Evolutionary conservation across 2,329 filamentous ascomycete species (phyloP).

Genomic region (Ophiostoma australiae): DNA sequence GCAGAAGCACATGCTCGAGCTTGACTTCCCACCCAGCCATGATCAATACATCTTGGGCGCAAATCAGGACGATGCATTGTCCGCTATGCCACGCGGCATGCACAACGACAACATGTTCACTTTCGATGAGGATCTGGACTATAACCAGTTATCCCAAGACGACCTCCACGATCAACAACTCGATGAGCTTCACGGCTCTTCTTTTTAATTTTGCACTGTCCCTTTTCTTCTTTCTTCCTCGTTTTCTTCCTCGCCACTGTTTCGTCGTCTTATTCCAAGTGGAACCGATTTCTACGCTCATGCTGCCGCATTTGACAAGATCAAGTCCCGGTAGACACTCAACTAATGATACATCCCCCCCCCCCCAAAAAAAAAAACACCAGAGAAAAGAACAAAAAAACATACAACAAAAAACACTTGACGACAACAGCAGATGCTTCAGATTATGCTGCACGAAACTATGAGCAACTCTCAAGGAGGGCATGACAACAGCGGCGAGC

Average conservation of each 20-base stretch:
- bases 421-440: background rate
- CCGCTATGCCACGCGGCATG: background rate
- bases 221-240: background rate
- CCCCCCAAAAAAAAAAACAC: background rate
- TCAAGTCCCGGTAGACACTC: background rate
- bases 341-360: background rate
- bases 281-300: background rate
- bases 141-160: background rate
- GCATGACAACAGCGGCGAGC: background rate
- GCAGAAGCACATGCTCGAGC: background rate
- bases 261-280: background rate
- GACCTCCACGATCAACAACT: background rate
- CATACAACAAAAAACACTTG: background rate
- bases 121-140: background rate
- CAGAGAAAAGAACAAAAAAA: background rate
- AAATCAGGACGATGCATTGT: background rate
- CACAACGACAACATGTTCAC: background rate
- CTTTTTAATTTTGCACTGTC: background rate
- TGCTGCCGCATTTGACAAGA: background rate
- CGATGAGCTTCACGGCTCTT: background rate
- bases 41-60: background rate
- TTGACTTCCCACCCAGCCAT: background rate
- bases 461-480: background rate
- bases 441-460: background rate
- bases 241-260: background rate